Conservation (phyloP, 2,329 filamentous ascomycete genomes). For the Fusarium pseudoanthophilum region DNA sequence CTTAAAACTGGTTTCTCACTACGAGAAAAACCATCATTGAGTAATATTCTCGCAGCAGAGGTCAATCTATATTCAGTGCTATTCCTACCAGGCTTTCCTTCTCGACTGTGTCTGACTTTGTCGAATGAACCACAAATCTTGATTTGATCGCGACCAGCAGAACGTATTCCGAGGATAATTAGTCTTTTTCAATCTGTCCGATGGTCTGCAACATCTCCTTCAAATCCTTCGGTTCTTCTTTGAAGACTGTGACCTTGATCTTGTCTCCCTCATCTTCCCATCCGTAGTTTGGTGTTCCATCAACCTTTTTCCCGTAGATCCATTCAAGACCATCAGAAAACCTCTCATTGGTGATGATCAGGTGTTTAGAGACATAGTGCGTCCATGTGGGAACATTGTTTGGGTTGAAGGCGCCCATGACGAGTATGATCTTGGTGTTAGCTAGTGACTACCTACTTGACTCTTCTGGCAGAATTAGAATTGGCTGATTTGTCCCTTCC, state of each 20-base stretch:
- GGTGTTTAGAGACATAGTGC: not conserved
- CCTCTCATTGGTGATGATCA: not conserved
- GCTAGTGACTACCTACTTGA: not conserved
- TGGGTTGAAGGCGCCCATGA: not conserved
- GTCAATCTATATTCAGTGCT: too few relatives aligned
- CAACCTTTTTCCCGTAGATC: not conserved
- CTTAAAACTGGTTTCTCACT: not conserved
- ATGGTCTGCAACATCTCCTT: not conserved
- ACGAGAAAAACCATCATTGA: not conserved
- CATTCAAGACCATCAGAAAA: not conserved
- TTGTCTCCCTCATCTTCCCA: not conserved
- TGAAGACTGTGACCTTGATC: not conserved
- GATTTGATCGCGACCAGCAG: fast-evolving
- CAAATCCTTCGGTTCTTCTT: not conserved
- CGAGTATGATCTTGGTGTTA: too few relatives aligned
- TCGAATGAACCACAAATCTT: not conserved
- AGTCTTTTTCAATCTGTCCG: not conserved
- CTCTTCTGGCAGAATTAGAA: not conserved
- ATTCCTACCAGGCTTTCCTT: too few relatives aligned
- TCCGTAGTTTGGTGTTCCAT: not conserved
- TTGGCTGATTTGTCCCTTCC: not conserved
- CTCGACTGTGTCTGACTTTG: too few relatives aligned
- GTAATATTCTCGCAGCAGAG: too few relatives aligned
- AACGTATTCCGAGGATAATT: not conserved
- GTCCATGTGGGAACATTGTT: not conserved